phyloP scores from a whole-genome alignment of 768 basidiomycete genomes.

The Calocybe cyanea region DNA sequence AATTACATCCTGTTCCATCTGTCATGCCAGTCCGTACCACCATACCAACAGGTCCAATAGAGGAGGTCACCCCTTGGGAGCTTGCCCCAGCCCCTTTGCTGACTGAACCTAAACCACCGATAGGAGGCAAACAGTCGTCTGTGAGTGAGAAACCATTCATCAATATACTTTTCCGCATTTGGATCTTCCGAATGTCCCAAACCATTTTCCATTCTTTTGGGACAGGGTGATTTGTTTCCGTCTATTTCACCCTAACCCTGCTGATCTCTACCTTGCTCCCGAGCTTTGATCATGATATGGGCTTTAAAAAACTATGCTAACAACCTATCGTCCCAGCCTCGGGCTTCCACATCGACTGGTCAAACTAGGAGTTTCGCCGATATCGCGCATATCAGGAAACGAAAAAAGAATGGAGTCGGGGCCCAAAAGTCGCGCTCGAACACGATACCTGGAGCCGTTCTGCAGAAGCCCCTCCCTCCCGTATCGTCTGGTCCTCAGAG shows the following conservation, averaged over 20 bases:
- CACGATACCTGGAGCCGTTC: constrained; percentile 15
- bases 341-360: constrained; percentile 24
- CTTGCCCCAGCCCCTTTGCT: constrained; percentile 19
- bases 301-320: constrained; percentile 9
- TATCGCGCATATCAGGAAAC: constrained; percentile 25
- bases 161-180: constrained; percentile 11
- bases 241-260: neutral
- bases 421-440: constrained; percentile 17
- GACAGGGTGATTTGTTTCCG: constrained; percentile 1
- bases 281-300: constrained; percentile 13
- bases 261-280: constrained; percentile 7
- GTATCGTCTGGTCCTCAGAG: constrained; percentile 3
- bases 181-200: constrained; percentile 11
- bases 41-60: constrained; percentile 22
- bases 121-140: constrained; percentile 15
- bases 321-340: constrained; percentile 19
- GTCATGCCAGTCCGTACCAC: constrained; percentile 18
- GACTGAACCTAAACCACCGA: constrained; percentile 2
- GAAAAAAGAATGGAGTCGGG: constrained; percentile 31
- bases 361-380: constrained; percentile 22
- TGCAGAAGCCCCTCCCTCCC: too few species aligned
- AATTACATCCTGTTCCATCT: constrained; percentile 24
- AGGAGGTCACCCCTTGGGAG: constrained; percentile 31
- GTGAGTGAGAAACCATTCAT: constrained; percentile 16
- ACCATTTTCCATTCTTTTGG: constrained; percentile 6